Conservation (phyloP, 2,329 filamentous ascomycete genomes). For the Lecanicillium sp. region DNA sequence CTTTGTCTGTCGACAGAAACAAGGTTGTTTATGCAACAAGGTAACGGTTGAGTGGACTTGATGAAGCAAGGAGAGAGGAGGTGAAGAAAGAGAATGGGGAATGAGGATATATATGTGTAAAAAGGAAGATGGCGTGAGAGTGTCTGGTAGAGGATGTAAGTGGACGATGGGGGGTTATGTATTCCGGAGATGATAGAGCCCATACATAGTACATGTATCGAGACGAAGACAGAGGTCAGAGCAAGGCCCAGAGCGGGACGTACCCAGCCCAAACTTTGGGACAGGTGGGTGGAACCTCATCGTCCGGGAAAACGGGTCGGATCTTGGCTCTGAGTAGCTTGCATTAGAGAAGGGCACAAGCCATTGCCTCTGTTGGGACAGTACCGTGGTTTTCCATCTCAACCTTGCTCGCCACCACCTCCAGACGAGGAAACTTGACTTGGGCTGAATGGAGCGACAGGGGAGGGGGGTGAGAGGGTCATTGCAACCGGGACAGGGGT, state of each 20-base stretch:
- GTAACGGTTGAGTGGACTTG: not conserved
- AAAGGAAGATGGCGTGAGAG: slow-evolving; percentile 2
- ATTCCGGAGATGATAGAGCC: slow-evolving; percentile 6
- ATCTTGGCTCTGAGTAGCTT: slow-evolving; percentile 10
- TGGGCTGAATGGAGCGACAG: no score
- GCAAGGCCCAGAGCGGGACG: slow-evolving; percentile 2
- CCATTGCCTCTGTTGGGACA: not conserved
- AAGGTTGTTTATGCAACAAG: no score
- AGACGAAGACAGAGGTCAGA: slow-evolving; percentile 3
- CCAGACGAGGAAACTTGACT: no score
- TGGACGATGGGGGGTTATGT: slow-evolving; percentile 9
- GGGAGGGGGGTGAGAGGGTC: not conserved
- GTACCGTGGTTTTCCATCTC: no score
- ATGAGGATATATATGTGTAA: slow-evolving; percentile 9
- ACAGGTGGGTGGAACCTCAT: slow-evolving; percentile 6
- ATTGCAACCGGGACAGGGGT: not conserved
- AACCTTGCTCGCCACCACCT: no score
- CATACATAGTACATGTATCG: slow-evolving; percentile 4
- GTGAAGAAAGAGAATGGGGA: slow-evolving; percentile 7
- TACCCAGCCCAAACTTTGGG: slow-evolving; percentile 5
- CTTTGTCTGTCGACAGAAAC: no score
- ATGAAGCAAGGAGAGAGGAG: slow-evolving; percentile 1
- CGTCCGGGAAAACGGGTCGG: slow-evolving; percentile 9
- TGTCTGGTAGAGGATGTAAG: not conserved
- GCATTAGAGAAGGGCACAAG: slow-evolving; percentile 8